phyloP scores from a whole-genome alignment of 495 filamentous ascomycete species.

The Podospora pseudocomata region DNA sequence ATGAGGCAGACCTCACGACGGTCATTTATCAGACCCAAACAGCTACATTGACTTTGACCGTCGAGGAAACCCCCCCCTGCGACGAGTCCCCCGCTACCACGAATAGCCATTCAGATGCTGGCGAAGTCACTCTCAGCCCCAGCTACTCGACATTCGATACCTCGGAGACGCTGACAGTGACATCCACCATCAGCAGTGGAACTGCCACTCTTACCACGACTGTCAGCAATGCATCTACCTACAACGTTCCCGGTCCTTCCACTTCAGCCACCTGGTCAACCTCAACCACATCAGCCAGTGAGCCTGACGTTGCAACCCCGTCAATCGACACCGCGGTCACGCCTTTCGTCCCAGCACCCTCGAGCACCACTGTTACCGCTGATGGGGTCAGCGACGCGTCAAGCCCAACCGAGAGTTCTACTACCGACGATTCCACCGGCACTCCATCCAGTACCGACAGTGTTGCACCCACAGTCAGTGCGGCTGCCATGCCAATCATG shows the following conservation, averaged over 20 bases:
- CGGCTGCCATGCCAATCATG: not conserved
- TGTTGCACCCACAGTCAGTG: not conserved
- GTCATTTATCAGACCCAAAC: not conserved
- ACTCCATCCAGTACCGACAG: not conserved
- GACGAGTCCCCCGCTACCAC: not conserved
- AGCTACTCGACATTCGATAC: not conserved
- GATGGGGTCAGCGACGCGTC: not conserved
- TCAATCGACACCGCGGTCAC: not conserved
- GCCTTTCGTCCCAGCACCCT: not conserved
- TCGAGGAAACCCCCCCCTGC: not conserved
- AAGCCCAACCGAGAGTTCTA: not conserved
- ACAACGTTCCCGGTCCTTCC: not conserved
- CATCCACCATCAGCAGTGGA: not conserved
- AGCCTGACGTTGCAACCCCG: not conserved
- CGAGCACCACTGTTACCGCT: not conserved
- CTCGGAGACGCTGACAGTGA: not conserved
- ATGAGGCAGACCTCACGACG: not conserved
- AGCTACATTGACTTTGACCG: not conserved
- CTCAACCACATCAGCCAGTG: not conserved
- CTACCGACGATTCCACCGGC: not conserved
- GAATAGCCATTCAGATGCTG: not conserved
- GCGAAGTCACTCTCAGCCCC: not conserved
- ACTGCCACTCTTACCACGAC: not conserved
- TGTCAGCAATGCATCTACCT: not conserved
- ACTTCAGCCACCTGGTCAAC: not conserved